phyloP scores from a whole-genome alignment of 2,329 filamentous ascomycete genomes.

The Canariomyces notabilis region DNA sequence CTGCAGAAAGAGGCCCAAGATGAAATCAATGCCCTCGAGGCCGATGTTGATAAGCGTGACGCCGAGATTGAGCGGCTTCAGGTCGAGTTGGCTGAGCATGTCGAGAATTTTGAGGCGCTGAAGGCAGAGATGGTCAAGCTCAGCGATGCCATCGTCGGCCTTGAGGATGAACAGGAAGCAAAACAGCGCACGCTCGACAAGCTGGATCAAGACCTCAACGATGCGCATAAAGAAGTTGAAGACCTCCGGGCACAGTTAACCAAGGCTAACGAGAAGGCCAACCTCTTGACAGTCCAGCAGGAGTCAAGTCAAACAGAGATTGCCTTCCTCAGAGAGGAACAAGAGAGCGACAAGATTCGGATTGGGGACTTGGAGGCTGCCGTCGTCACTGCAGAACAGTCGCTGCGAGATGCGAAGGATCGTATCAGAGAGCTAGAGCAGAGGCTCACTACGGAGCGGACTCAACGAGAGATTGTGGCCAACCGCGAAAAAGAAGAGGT shows the following conservation, averaged over 20 bases:
- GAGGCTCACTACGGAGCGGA: conserved; percentile 71
- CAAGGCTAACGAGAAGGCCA: conserved; percentile 81
- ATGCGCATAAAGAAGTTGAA: conserved; percentile 82
- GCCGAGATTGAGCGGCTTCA: conserved; percentile 66
- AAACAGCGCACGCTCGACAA: conserved; percentile 75
- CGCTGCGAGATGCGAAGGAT: conserved; percentile 79
- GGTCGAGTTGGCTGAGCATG: conserved; percentile 66
- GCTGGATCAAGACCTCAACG: conserved; percentile 75
- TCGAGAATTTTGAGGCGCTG: conserved; percentile 84
- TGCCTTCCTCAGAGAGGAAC: conserved; percentile 90
- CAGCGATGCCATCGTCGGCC: conserved; percentile 75
- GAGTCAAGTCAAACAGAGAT: conserved; percentile 92
- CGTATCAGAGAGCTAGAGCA: conserved; percentile 65
- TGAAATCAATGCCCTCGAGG: conserved; percentile 62
- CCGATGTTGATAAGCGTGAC: conserved; percentile 66
- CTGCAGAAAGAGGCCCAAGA: conserved; percentile 60
- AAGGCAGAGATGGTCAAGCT: conserved; percentile 92
- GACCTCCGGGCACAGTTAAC: conserved; percentile 76
- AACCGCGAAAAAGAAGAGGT: conserved; percentile 91
- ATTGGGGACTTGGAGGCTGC: conserved; percentile 89
- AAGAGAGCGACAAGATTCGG: conserved; percentile 95
- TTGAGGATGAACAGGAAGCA: conserved; percentile 84
- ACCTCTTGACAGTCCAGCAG: conserved; percentile 82
- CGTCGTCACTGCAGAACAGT: conserved; percentile 72
- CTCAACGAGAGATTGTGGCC: conserved; percentile 81